A percentile compares a stretch with the other conserved stretches of the same genome.
phyloP scores from a whole-genome alignment of 2,329 filamentous ascomycete species.

The Fusarium sp. region DNA sequence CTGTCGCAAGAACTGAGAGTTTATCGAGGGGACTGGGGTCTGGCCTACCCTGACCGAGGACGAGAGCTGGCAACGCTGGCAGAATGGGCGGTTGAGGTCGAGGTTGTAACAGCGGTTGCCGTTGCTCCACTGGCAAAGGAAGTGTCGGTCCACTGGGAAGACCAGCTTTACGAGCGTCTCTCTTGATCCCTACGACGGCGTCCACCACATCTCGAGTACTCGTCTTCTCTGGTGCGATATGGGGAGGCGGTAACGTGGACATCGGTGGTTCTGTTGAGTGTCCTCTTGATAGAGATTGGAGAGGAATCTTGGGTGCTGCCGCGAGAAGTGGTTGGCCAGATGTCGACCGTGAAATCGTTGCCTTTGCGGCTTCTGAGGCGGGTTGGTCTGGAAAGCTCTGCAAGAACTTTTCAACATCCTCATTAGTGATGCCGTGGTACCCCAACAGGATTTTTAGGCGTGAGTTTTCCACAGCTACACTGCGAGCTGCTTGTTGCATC shows the following conservation, averaged over 20 bases:
- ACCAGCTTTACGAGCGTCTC: slow-evolving; percentile 28
- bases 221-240: slow-evolving; percentile 26
- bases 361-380: slow-evolving; percentile 42
- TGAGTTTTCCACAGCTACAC: slow-evolving; percentile 59
- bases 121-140: slow-evolving; percentile 29
- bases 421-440: slow-evolving; percentile 50
- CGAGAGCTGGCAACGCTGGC: slow-evolving; percentile 35
- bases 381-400: slow-evolving; percentile 48
- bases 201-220: slow-evolving; percentile 42
- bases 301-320: slow-evolving; percentile 28
- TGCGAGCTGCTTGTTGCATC: slow-evolving; percentile 63
- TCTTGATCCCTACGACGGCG: slow-evolving; percentile 41
- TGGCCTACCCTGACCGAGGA: slow-evolving; percentile 39
- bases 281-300: slow-evolving; percentile 35
- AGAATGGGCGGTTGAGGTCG: slow-evolving; percentile 30
- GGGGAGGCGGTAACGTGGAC: slow-evolving; percentile 18
- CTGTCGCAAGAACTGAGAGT: slow-evolving; percentile 51
- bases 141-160: slow-evolving; percentile 2
- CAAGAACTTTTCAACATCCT: slow-evolving; percentile 54
- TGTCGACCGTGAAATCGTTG: slow-evolving; percentile 33
- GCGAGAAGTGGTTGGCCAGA: slow-evolving; percentile 10
- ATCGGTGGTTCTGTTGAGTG: slow-evolving; percentile 29
- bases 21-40: slow-evolving; percentile 44
- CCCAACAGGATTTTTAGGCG: slow-evolving; percentile 55
- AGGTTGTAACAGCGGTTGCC: slow-evolving; percentile 35